Evolutionary conservation across 2,329 filamentous ascomycete species (phyloP).

Genomic region (Fusarium sacchari): DNA sequence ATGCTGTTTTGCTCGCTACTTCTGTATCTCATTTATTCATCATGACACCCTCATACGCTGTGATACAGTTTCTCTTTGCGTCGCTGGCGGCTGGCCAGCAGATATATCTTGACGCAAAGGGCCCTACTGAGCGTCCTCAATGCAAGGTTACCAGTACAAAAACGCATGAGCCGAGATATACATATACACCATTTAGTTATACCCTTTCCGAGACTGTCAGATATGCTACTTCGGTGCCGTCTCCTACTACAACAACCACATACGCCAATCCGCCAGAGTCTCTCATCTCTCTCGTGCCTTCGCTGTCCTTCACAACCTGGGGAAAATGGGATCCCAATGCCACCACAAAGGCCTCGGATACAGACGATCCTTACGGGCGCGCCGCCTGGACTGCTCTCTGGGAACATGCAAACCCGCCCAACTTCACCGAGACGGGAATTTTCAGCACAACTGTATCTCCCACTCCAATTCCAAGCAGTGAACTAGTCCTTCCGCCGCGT

Average conservation of each 20-base stretch:
- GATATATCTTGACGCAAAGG: conserved; percentile 39
- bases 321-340: conserved; percentile 49
- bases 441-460: conserved; percentile 62
- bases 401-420: conserved; percentile 48
- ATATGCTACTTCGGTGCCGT: conserved; percentile 46
- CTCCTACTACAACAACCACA: conserved; percentile 46
- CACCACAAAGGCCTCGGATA: conserved; percentile 42
- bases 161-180: conserved; percentile 41
- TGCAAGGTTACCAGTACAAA: conserved; percentile 37
- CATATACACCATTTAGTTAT: conserved; percentile 44
- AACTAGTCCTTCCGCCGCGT: conserved; percentile 64
- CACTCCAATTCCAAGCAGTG: conserved; percentile 63
- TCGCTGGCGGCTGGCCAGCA: conserved; percentile 41
- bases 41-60: conserved; percentile 26
- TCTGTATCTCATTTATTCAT: not conserved
- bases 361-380: conserved; percentile 45
- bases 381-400: conserved; percentile 49
- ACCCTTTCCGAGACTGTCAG: conserved; percentile 48
- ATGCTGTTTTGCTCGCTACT: not conserved
- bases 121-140: conserved; percentile 43
- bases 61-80: conserved; percentile 32
- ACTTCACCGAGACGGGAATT: conserved; percentile 46
- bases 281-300: conserved; percentile 40
- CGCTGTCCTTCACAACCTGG: conserved; percentile 48
- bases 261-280: conserved; percentile 45